phyloP scores from a whole-genome alignment of 495 filamentous ascomycete species.

The Lindgomyces ingoldianus region DNA sequence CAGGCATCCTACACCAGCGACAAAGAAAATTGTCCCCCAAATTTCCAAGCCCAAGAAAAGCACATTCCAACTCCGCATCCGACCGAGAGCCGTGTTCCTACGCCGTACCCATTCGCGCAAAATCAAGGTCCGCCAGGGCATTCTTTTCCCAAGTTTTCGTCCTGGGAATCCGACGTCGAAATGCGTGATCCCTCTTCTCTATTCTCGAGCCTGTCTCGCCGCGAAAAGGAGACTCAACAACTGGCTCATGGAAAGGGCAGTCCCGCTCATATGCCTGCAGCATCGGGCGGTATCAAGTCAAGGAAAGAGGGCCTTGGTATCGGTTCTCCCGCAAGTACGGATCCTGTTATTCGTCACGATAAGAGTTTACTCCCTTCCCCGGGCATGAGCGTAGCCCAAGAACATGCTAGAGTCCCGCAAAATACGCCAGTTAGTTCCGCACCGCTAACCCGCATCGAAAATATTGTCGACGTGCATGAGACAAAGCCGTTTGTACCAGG shows the following conservation, averaged over 20 bases:
- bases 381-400: too few species aligned
- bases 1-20: neutral
- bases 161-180: conserved; percentile 9
- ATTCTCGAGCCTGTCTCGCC: conserved; percentile 10
- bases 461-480: neutral
- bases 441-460: neutral
- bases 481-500: too few species aligned
- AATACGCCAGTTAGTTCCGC: neutral
- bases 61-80: conserved; percentile 24
- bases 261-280: conserved; percentile 3
- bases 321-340: neutral
- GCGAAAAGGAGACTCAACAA: neutral
- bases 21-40: conserved; percentile 12
- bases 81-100: neutral
- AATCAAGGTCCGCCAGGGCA: too few species aligned
- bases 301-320: conserved; percentile 26
- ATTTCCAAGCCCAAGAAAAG: conserved; percentile 5
- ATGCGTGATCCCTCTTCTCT: conserved; percentile 18
- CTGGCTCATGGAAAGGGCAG: neutral
- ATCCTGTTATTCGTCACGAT: conserved; percentile 6
- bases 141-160: neutral
- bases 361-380: conserved; percentile 6
- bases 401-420: neutral
- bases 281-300: conserved; percentile 6
- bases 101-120: neutral